phyloP scores from a whole-genome alignment of 176 grass and related monocot species.

The Carex kokanica region DNA sequence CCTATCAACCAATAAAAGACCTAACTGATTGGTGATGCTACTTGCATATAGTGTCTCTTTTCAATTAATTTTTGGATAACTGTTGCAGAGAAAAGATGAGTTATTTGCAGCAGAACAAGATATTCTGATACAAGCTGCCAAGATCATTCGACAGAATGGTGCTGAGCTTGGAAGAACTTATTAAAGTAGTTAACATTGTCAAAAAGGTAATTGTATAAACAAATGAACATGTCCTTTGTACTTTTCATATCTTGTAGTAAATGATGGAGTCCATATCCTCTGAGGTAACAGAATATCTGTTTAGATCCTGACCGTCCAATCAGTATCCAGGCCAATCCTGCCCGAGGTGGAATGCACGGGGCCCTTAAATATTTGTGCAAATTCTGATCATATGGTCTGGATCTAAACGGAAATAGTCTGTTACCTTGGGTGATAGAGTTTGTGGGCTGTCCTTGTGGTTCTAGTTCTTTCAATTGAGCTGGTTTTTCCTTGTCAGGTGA shows the following conservation, averaged over 20 bases:
- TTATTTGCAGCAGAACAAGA: constrained; percentile 58
- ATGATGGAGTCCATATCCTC: not conserved
- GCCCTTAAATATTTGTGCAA: no score
- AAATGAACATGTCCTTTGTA: not conserved
- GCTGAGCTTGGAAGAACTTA: constrained; percentile 38
- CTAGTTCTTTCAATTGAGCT: not conserved
- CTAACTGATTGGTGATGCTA: not conserved
- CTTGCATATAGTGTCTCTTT: not conserved
- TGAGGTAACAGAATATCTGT: no score
- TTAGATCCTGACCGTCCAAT: no score
- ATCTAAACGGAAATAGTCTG: no score
- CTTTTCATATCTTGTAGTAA: not conserved
- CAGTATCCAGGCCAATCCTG: no score
- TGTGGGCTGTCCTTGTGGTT: not conserved
- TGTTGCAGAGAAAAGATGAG: constrained; percentile 48
- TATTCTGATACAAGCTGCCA: constrained; percentile 53
- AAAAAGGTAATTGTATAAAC: not conserved
- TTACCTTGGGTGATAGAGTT: no score
- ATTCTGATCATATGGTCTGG: no score
- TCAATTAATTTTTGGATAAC: not conserved
- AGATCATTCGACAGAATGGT: constrained; percentile 42
- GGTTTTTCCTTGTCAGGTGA: not conserved
- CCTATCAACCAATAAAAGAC: not conserved
- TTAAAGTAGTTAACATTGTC: constrained; percentile 20
- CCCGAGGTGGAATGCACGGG: no score